phyloP scores from a whole-genome alignment of 768 basidiomycete genomes.

The Zangia roseola region DNA sequence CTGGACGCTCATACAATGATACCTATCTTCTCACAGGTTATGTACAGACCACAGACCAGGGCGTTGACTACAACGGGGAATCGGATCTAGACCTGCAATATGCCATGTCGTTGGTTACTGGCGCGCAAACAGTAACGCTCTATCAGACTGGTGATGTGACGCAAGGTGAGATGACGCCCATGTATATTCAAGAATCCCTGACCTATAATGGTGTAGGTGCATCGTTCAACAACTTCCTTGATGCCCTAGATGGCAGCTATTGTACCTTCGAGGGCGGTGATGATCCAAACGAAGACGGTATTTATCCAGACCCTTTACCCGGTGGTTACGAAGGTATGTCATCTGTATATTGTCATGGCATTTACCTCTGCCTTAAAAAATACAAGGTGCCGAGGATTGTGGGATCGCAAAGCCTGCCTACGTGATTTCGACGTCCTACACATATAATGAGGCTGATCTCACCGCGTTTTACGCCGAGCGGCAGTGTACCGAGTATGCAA shows the following conservation, averaged over 20 bases:
- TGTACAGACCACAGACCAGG: conserved; percentile 20
- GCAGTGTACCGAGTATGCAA: conserved; percentile 48
- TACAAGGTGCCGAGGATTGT: conserved; percentile 28
- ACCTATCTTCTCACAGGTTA: conserved; percentile 15
- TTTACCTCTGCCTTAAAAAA: not conserved
- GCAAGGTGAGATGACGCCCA: conserved; percentile 15
- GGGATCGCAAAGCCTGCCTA: conserved; percentile 38
- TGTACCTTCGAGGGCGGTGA: conserved; percentile 39
- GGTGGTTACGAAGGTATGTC: conserved; percentile 21
- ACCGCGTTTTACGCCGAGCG: conserved; percentile 37
- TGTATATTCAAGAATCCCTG: not conserved
- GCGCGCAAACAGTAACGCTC: conserved; percentile 28
- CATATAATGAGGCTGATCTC: conserved; percentile 37
- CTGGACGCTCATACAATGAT: not conserved
- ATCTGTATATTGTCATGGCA: not conserved
- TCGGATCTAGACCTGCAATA: conserved; percentile 34
- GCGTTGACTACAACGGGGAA: conserved; percentile 26
- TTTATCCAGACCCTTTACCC: conserved; percentile 24
- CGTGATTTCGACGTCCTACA: conserved; percentile 47
- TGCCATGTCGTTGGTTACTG: conserved; percentile 31
- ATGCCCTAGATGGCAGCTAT: conserved; percentile 37
- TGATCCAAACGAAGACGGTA: conserved; percentile 27
- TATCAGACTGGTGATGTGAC: conserved; percentile 33
- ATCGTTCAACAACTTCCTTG: conserved; percentile 40
- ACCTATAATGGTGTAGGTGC: conserved; percentile 17